Conservation (phyloP, 169 alveolate genomes). For the Plasmodium gallinaceum region DNA sequence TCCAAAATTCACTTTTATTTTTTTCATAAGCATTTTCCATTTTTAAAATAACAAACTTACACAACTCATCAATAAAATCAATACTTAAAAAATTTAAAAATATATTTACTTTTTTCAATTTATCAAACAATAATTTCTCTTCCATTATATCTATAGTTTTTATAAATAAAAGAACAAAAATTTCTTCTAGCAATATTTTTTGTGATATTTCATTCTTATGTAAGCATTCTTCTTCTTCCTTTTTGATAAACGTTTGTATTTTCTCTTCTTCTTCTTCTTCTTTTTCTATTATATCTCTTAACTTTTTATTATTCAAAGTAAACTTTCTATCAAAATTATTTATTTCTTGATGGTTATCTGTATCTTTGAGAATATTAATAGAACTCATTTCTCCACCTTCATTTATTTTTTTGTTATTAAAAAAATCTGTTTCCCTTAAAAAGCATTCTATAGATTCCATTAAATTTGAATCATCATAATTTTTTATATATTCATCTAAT, state of each 20-base stretch:
- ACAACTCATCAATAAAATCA: constrained; percentile 40
- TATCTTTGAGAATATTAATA: neutral
- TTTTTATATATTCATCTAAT: constrained; percentile 25
- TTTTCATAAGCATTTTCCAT: constrained; percentile 55
- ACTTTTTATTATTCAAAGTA: neutral
- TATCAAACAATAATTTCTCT: constrained; percentile 30
- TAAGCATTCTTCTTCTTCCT: constrained; percentile 62
- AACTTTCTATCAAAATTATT: neutral
- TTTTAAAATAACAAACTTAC: constrained; percentile 40
- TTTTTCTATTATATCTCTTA: neutral
- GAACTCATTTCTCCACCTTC: neutral
- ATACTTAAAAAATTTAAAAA: constrained; percentile 60
- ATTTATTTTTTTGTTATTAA: neutral
- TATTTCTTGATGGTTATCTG: neutral
- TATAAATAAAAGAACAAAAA: constrained; percentile 39
- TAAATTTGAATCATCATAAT: constrained; percentile 9
- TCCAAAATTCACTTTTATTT: constrained; percentile 42
- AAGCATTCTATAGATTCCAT: constrained; percentile 54
- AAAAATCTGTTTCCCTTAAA: constrained; percentile 55
- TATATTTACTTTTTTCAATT: constrained; percentile 41
- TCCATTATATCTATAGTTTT: constrained; percentile 60
- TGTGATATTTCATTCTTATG: constrained; percentile 68
- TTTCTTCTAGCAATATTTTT: constrained; percentile 61
- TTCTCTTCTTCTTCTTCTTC: constrained; percentile 7
- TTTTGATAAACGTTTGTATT: neutral